Conservation (phyloP, 495 filamentous ascomycete genomes). For the Hypoxylon cercidicola region DNA sequence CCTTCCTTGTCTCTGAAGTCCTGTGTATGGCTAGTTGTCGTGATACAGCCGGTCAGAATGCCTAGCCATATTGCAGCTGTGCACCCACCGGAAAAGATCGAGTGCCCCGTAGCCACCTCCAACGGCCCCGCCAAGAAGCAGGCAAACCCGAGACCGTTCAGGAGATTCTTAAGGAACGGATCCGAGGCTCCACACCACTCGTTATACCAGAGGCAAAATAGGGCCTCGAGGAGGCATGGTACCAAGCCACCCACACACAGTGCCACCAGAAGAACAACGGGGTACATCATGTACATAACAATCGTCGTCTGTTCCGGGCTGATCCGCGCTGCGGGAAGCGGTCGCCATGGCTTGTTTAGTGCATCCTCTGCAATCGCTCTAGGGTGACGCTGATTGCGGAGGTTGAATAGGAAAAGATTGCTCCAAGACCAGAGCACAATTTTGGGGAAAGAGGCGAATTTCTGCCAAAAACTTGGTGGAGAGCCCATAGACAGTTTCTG, state of each 20-base stretch:
- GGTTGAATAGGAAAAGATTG: constrained; percentile 52
- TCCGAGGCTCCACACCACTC: constrained; percentile 52
- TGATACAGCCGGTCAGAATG: constrained; percentile 50
- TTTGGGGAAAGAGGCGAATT: not conserved
- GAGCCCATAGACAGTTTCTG: constrained; percentile 30
- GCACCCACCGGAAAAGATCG: constrained; percentile 15
- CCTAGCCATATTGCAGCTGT: constrained; percentile 48
- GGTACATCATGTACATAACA: constrained; percentile 37
- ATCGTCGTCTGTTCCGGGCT: constrained; percentile 43
- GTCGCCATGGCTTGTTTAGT: constrained; percentile 64
- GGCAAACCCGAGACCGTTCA: constrained; percentile 53
- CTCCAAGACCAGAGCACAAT: constrained; percentile 21
- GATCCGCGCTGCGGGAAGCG: constrained; percentile 53
- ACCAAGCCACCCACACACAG: constrained; percentile 32
- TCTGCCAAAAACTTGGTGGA: constrained; percentile 28
- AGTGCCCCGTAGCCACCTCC: constrained; percentile 7
- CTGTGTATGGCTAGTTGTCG: constrained; percentile 58
- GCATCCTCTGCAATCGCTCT: constrained; percentile 54
- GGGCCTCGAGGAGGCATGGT: constrained; percentile 43
- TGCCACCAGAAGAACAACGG: constrained; percentile 17
- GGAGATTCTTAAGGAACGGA: constrained; percentile 48
- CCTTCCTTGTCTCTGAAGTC: constrained; percentile 58
- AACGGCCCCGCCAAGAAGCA: constrained; percentile 41
- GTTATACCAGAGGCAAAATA: constrained; percentile 62
- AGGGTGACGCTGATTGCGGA: constrained; percentile 59